These are phyloP conservation scores for Drechslera avenae DNA, from an alignment of 2,329 filamentous ascomycete species.

Conservation along the genomic window DNA sequence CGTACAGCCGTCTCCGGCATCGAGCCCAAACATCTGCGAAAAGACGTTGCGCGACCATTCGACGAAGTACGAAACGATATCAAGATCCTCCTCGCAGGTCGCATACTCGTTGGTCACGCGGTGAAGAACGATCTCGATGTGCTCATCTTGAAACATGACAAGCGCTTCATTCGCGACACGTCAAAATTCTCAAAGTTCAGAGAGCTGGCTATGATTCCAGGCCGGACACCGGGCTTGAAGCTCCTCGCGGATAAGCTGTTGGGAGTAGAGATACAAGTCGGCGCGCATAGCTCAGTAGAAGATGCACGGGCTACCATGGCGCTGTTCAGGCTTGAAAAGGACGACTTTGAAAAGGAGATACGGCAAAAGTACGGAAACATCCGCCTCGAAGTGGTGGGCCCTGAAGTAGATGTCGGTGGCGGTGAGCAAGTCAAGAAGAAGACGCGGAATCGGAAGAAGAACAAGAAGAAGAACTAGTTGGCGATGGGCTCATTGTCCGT, in stretches of 20 bases:
- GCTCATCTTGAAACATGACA: conserved; percentile 78
- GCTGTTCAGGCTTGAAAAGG: conserved; percentile 81
- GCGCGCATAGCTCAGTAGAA: conserved; percentile 66
- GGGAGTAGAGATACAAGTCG: conserved; percentile 64
- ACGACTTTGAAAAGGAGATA: conserved; percentile 82
- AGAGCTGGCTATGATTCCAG: conserved; percentile 63
- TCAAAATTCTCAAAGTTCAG: conserved; percentile 76
- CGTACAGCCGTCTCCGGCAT: conserved; percentile 86
- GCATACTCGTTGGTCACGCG: conserved; percentile 83
- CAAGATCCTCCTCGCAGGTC: conserved; percentile 68
- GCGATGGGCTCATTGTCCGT: neutral
- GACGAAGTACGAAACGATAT: conserved; percentile 77
- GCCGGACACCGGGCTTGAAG: conserved; percentile 71
- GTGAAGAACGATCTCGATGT: conserved; percentile 77
- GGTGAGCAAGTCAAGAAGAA: conserved; percentile 37
- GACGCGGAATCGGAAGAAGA: conserved; percentile 47
- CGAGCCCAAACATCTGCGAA: conserved; percentile 70
- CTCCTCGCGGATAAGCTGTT: conserved; percentile 62
- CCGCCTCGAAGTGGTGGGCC: conserved; percentile 27
- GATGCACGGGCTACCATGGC: conserved; percentile 92
- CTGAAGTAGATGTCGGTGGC: conserved; percentile 26
- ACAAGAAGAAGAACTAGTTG: conserved; percentile 41
- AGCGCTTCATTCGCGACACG: conserved; percentile 82
- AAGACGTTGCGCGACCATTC: conserved; percentile 59
- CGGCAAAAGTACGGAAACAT: conserved; percentile 62